phyloP scores from a whole-genome alignment of 805 yeast genomes.

The Cyberlindnera petersonii region DNA sequence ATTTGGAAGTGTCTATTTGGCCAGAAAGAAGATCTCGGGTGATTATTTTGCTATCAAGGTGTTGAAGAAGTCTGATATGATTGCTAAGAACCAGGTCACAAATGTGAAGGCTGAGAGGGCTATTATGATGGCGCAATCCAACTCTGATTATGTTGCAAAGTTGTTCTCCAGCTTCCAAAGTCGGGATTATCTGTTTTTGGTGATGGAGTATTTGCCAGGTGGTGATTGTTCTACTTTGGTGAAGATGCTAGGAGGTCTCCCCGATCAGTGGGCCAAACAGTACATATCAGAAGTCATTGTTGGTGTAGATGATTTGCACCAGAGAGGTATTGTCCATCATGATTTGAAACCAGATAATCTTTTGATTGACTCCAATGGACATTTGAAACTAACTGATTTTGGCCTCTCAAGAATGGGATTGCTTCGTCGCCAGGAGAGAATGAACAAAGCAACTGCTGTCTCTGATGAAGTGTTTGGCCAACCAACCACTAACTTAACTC shows the following conservation, averaged over 20 bases:
- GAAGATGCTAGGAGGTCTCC: conserved; percentile 75
- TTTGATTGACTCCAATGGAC: conserved; percentile 82
- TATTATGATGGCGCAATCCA: conserved; percentile 95
- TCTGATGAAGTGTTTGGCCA: conserved; percentile 25
- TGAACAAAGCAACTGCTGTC: conserved; percentile 12
- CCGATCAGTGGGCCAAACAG: conserved; percentile 80
- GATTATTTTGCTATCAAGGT: conserved; percentile 95
- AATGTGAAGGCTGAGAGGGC: conserved; percentile 95
- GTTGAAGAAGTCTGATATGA: conserved; percentile 89
- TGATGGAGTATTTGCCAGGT: conserved; percentile 94
- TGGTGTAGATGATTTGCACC: conserved; percentile 87
- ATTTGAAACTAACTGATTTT: conserved; percentile 89
- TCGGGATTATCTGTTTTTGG: conserved; percentile 78
- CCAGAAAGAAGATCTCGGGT: conserved; percentile 79
- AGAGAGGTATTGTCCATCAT: conserved; percentile 86
- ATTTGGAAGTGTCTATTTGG: conserved; percentile 90
- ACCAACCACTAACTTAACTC: conserved; percentile 11
- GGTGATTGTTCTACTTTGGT: conserved; percentile 91
- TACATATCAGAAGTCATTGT: conserved; percentile 88
- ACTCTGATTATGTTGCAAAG: conserved; percentile 89
- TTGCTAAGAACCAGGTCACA: conserved; percentile 92
- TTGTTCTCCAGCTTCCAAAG: conserved; percentile 86
- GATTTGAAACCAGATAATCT: conserved; percentile 95
- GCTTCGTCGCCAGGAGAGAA: conserved; percentile 65
- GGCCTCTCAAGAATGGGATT: conserved; percentile 90